phyloP scores from a whole-genome alignment of 805 yeast species.

The Nakazawaea ambrosiae region DNA sequence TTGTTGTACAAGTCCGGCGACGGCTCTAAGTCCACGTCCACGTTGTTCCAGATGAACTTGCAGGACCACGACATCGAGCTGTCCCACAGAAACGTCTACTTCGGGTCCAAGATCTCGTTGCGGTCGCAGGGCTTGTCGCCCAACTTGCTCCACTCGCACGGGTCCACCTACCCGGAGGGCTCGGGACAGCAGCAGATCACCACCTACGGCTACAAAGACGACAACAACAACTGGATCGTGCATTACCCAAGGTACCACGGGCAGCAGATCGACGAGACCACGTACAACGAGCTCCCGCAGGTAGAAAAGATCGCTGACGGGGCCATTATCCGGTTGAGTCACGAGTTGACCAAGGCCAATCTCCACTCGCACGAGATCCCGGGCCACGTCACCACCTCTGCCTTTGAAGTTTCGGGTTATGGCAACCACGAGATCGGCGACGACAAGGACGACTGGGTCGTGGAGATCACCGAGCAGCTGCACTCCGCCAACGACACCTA shows the following conservation, averaged over 20 bases:
- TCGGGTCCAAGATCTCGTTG: constrained; percentile 52
- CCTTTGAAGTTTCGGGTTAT: constrained; percentile 65
- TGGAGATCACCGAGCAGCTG: constrained; percentile 59
- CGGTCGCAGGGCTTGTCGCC: constrained; percentile 69
- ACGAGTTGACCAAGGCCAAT: constrained; percentile 55
- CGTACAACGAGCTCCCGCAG: constrained; percentile 23
- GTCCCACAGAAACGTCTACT: constrained; percentile 59
- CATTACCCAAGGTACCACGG: constrained; percentile 33
- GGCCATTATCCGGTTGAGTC: constrained; percentile 53
- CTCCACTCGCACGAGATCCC: constrained; percentile 64
- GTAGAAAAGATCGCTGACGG: constrained; percentile 50
- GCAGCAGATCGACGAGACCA: constrained; percentile 20
- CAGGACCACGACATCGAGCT: constrained; percentile 53
- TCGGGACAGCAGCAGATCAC: constrained; percentile 93
- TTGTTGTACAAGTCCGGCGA: constrained; percentile 78
- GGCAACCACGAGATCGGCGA: constrained; percentile 64
- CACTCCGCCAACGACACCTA: constrained; percentile 23
- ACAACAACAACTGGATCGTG: constrained; percentile 71
- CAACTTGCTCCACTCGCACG: constrained; percentile 81
- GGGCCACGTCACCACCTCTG: constrained; percentile 51
- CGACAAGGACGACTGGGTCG: constrained; percentile 67
- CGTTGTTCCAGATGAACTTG: constrained; percentile 75
- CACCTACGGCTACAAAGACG: constrained; percentile 83
- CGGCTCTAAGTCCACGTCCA: constrained; percentile 62
- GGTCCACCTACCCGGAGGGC: constrained; percentile 82